A percentile compares a stretch with the other conserved stretches of the same genome.
Conservation (phyloP, 257 asterid genomes). For the Solanum bukasovii region DNA sequence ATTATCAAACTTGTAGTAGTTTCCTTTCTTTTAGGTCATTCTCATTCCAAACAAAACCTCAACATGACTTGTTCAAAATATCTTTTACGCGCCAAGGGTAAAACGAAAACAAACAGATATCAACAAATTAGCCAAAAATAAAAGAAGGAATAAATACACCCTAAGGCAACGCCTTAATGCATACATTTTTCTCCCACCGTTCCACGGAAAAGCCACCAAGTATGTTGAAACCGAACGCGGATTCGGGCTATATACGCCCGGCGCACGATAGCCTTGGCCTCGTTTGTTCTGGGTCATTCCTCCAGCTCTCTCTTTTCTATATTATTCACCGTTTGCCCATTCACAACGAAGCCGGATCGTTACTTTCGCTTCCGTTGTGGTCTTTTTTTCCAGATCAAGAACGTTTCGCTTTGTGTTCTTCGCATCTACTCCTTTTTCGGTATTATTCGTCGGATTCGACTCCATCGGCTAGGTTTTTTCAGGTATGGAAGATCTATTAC, state of each 20-base stretch:
- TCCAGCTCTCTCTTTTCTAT: background rate
- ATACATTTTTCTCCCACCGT: background rate
- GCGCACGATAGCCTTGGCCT: constrained; percentile 23
- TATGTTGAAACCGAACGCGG: background rate
- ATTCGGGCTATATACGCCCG: constrained; percentile 5
- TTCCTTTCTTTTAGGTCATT: background rate
- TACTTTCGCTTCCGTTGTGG: background rate
- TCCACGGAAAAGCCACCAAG: background rate
- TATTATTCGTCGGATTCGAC: background rate
- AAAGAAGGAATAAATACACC: background rate
- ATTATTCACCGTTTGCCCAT: background rate
- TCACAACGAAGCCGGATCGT: background rate
- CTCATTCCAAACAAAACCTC: background rate
- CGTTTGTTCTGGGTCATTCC: constrained; percentile 25
- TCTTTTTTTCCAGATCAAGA: background rate
- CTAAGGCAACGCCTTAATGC: background rate
- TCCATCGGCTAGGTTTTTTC: background rate
- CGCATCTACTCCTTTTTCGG: background rate
- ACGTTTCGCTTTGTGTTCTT: background rate
- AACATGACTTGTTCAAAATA: background rate
- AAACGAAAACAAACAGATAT: background rate
- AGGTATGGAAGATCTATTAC: background rate
- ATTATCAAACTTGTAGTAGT: background rate
- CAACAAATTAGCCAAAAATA: background rate
- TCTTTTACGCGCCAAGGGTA: background rate